Conservation (phyloP, 2,329 filamentous ascomycete species). For the Xylaria sp. region DNA sequence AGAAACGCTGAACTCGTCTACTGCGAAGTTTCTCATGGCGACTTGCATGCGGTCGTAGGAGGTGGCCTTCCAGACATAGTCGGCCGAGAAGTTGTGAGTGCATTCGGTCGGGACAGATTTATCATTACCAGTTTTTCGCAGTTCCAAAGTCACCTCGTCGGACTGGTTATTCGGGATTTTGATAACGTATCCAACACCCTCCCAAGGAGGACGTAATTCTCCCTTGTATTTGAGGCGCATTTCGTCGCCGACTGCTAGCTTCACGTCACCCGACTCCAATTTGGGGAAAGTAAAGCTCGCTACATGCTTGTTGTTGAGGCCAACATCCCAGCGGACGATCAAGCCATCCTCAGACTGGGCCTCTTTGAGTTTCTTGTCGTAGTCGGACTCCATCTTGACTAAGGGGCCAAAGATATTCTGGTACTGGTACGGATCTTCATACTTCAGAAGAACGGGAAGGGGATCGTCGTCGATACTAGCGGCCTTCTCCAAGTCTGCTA, state of each 20-base stretch:
- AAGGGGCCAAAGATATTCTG: conserved; percentile 98
- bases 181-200: conserved; percentile 97
- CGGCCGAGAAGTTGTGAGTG: conserved; percentile 96
- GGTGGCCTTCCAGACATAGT: conserved; percentile 99
- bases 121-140: conserved; percentile 93
- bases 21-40: conserved; percentile 98
- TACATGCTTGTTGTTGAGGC: conserved; percentile 96
- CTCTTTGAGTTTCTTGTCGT: conserved; percentile 98
- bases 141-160: conserved; percentile 93
- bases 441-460: conserved; percentile 88
- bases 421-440: conserved; percentile 98
- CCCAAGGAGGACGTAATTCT: conserved; percentile 90
- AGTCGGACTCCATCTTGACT: conserved; percentile 99
- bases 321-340: conserved; percentile 92
- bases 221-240: conserved; percentile 98
- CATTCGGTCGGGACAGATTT: conserved; percentile 96
- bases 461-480: conserved; percentile 95
- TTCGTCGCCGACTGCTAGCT: conserved; percentile 96
- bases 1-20: conserved; percentile 97
- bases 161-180: conserved; percentile 99
- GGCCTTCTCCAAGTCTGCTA: conserved; percentile 90
- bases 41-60: conserved; percentile 99
- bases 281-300: conserved; percentile 97
- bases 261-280: conserved; percentile 96
- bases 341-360: conserved; percentile 97